Percentiles rank a stretch among this genome's conserved stretches.
Conservation (phyloP, 768 basidiomycete species). For the Boletus coccyginus region DNA sequence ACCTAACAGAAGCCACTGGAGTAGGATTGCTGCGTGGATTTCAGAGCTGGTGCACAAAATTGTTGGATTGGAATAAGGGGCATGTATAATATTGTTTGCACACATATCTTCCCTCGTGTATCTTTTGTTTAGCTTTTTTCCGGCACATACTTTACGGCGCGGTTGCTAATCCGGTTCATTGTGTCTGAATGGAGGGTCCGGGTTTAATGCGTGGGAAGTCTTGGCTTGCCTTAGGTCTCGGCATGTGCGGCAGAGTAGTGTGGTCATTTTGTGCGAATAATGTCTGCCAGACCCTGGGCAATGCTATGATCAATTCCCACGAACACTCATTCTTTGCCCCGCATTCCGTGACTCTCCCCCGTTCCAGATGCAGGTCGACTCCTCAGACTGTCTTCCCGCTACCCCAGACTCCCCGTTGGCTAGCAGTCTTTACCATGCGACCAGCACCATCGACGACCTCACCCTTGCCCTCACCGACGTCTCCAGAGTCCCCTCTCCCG, state of each 20-base stretch:
- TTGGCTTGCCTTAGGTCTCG: too few species aligned
- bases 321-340: not conserved
- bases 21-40: conserved; percentile 74
- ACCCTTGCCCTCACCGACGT: conserved; percentile 70
- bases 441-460: conserved; percentile 74
- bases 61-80: conserved; percentile 36
- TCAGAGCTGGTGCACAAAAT: conserved; percentile 56
- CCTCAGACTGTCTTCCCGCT: conserved; percentile 34
- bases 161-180: conserved; percentile 4
- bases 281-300: too few species aligned
- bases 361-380: conserved; percentile 23
- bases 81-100: conserved; percentile 21
- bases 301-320: conserved; percentile 13
- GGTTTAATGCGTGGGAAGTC: too few species aligned
- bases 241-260: too few species aligned
- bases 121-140: not conserved
- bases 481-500: conserved; percentile 73
- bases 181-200: not conserved
- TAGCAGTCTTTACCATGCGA: conserved; percentile 50
- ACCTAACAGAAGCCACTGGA: conserved; percentile 49
- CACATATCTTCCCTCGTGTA: not conserved
- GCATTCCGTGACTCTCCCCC: not conserved
- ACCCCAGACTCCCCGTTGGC: conserved; percentile 52
- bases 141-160: conserved; percentile 9
- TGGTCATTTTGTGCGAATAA: too few species aligned